Percentiles rank a stretch among this genome's conserved stretches.
These are phyloP conservation scores for Pleurotus sapidus DNA, from an alignment of 768 basidiomycete species.

Conservation along the genomic window DNA sequence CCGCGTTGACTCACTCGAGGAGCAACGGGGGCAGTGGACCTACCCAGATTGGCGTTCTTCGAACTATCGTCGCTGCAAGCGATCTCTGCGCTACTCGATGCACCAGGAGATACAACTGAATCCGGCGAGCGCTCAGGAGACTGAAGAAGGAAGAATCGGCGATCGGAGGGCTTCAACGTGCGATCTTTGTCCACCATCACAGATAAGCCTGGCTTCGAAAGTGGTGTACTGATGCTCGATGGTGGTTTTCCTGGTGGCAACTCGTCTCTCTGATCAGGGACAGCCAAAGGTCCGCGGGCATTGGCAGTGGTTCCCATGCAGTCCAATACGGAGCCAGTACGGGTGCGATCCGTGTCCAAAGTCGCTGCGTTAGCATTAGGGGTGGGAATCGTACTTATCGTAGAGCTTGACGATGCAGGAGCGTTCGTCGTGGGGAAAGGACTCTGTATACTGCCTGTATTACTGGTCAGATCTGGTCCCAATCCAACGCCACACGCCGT, in stretches of 20 bases:
- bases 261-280: not conserved
- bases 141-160: conserved; percentile 12
- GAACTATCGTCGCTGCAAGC: no score
- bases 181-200: conserved; percentile 1
- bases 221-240: not conserved
- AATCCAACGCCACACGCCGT: not conserved
- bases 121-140: conserved; percentile 9
- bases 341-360: not conserved
- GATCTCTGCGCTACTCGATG: not conserved
- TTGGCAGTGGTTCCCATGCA: not conserved
- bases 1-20: not conserved
- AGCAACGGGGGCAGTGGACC: not conserved
- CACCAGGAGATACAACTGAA: not conserved
- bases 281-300: conserved; percentile 1
- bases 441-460: not conserved
- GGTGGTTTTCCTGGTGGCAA: conserved; percentile 2
- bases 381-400: not conserved
- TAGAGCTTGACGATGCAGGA: not conserved
- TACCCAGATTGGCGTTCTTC: not conserved
- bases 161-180: conserved; percentile 12
- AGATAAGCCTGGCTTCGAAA: conserved; percentile 7
- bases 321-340: not conserved
- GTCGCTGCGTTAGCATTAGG: not conserved
- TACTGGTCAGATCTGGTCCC: not conserved
- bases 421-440: not conserved